These are phyloP conservation scores for Solanum hybrid DNA, from an alignment of 305 asterid species.

Conservation along the genomic window DNA sequence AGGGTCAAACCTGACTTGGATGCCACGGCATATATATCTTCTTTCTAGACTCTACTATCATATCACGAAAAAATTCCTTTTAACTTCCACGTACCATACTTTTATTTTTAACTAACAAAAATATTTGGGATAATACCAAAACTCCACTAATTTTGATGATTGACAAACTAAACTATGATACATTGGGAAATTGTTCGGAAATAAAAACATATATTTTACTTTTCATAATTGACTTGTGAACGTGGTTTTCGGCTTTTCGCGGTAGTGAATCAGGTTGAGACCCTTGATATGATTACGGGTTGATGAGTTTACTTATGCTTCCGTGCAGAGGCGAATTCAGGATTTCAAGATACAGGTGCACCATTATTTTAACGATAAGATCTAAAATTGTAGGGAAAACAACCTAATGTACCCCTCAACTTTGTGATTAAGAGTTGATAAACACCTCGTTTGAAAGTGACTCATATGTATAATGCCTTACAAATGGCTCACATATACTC, in stretches of 20 bases:
- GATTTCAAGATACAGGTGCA: neutral
- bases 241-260: too few species aligned
- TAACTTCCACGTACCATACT: neutral
- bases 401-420: neutral
- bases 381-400: neutral
- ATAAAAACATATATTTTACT: neutral
- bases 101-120: too few species aligned
- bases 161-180: neutral
- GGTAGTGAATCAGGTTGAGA: neutral
- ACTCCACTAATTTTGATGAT: neutral
- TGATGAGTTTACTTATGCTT: neutral
- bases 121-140: neutral
- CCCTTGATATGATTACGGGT: neutral
- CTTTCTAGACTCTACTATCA: neutral
- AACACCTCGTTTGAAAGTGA: neutral
- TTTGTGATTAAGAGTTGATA: neutral
- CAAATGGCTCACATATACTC: neutral
- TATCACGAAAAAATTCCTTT: neutral
- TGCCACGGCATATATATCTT: neutral
- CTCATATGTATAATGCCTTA: neutral
- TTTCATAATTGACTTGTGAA: neutral
- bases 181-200: neutral
- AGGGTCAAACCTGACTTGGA: neutral
- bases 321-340: too few species aligned
- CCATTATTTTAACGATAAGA: too few species aligned